These are phyloP conservation scores for Friedmanniomyces simplex DNA, from an alignment of 495 filamentous ascomycete species.

Conservation along the genomic window DNA sequence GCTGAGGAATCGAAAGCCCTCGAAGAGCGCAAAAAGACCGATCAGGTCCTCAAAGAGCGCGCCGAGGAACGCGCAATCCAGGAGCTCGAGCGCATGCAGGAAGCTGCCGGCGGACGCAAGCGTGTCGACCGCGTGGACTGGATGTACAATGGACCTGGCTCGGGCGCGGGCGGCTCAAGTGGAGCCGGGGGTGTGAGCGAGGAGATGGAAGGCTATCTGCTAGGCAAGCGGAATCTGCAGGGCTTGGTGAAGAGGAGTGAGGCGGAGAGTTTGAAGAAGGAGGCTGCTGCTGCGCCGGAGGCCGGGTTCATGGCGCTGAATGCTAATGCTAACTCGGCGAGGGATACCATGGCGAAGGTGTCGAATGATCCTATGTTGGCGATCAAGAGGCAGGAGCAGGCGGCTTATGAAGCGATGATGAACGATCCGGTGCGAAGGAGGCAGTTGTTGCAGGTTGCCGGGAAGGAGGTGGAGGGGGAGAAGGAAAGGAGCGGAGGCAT, in stretches of 20 bases:
- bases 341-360: conserved; percentile 76
- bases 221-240: conserved; percentile 88
- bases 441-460: conserved; percentile 55
- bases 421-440: conserved; percentile 67
- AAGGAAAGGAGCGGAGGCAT: conserved; percentile 35
- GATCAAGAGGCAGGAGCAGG: conserved; percentile 87
- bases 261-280: conserved; percentile 67
- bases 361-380: conserved; percentile 80
- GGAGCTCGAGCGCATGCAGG: conserved; percentile 81
- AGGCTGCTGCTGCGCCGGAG: conserved; percentile 38
- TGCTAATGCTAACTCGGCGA: conserved; percentile 49
- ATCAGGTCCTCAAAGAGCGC: conserved; percentile 78
- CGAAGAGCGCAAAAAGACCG: conserved; percentile 84
- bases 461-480: conserved; percentile 24
- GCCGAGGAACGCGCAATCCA: conserved; percentile 89
- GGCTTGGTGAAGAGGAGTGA: conserved; percentile 69
- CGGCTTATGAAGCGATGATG: conserved; percentile 78
- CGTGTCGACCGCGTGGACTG: conserved; percentile 78
- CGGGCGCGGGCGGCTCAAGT: conserved; percentile 51
- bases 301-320: conserved; percentile 43
- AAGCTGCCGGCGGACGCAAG: conserved; percentile 72
- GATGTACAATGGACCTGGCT: conserved; percentile 89
- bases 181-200: conserved; percentile 73
- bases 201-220: conserved; percentile 86
- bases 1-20: conserved; percentile 85